Base-by-base conservation (phyloP, 148 eudicot genomes). In the Vaccinium myrtillus region DNA sequence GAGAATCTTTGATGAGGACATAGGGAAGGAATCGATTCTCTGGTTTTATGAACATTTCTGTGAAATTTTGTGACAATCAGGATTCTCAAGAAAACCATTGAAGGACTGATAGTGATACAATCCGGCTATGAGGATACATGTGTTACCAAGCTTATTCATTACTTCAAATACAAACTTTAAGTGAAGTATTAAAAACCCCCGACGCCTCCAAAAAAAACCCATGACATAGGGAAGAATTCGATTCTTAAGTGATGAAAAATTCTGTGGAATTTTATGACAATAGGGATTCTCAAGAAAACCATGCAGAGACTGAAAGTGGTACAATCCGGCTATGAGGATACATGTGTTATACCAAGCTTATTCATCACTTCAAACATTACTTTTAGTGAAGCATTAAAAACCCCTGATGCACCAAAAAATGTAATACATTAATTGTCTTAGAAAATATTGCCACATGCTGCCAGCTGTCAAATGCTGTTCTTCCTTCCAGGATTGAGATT, bases 61-160 rank as follows among this genome's bases (percentile, higher is more conserved):
- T 59, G n/a, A 21, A 43, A 43, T 18, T 39, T 7, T 6, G 4
- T 80, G 13, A 21, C 19, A 43, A 61, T 61, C 54, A 12, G 1
- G 82, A 56, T 79, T 55, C 32, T 79, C 13, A 11, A 56, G 19
- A 58, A 79, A 79, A 79, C 25, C 82, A 79, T 32, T 15, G 13
- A 79, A 36, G 69, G 82, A 3, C 18, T 49, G 56, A 51, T 77
- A 53, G 27, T 67, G 16, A 13, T 55, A 32, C 1, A 36, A 36
- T 56, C 51, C 19, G 12, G 54, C n/a, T 78, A 19, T 39, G 18
- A 25, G 70, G 36, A 18, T 56, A 10, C 36, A 51, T 15, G 7
- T 27, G 10, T 79, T 56, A 36, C 50, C 49, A 79, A 78, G 36
- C 61, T 14, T 27, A 36, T 80, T 80, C 59, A 19, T 39, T 13